Evolutionary conservation across 2,329 filamentous ascomycete species (phyloP).

Genomic region (Neocatenulostroma microsporum): DNA sequence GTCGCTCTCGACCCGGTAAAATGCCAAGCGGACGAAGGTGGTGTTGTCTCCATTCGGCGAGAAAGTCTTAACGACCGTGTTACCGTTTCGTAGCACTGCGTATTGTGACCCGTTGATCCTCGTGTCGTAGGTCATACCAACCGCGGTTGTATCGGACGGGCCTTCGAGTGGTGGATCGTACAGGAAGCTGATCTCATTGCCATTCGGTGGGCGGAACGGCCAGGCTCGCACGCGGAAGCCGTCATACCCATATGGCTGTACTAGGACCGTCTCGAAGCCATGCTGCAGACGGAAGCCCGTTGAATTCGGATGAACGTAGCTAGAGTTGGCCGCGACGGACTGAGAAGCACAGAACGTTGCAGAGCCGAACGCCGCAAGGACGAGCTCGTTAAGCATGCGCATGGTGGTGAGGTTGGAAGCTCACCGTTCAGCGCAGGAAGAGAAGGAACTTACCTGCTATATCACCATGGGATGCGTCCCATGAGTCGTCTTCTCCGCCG

Average conservation of each 20-base stretch:
- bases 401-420: no score
- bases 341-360: no score
- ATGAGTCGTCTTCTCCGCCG: no score
- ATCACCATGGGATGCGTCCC: no score
- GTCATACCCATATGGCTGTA: constrained; percentile 35
- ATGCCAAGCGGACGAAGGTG: constrained; percentile 29
- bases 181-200: constrained; percentile 32
- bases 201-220: constrained; percentile 31
- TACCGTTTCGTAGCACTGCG: constrained; percentile 30
- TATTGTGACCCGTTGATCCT: constrained; percentile 27
- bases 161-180: constrained; percentile 36
- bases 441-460: no score
- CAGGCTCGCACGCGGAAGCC: constrained; percentile 35
- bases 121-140: constrained; percentile 29
- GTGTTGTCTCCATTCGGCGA: constrained; percentile 24
- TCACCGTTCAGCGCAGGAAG: no score
- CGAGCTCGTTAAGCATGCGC: no score
- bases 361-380: no score
- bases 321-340: no score
- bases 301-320: constrained; percentile 5
- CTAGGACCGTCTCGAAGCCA: constrained; percentile 33
- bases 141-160: constrained; percentile 26
- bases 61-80: constrained; percentile 30
- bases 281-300: constrained; percentile 19
- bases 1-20: constrained; percentile 29